A percentile compares a stretch with the other conserved stretches of the same genome.
phyloP scores from a whole-genome alignment of 2,329 filamentous ascomycete genomes.

The Cytospora schulzeri region DNA sequence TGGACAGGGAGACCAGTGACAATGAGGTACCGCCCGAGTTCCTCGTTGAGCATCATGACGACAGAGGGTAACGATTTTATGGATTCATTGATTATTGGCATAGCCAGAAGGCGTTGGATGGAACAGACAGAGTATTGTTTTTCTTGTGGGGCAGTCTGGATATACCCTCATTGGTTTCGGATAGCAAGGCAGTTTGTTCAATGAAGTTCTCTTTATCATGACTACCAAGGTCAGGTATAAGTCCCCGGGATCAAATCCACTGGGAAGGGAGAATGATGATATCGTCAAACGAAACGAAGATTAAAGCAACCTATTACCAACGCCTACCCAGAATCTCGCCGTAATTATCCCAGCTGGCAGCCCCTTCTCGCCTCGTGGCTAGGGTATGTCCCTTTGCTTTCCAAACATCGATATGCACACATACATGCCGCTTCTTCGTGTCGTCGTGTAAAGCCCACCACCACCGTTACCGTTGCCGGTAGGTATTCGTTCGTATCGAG shows the following conservation, averaged over 20 bases:
- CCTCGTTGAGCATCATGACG: slow-evolving; percentile 45
- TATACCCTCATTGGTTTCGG: slow-evolving; percentile 12
- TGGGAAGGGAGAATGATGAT: not conserved
- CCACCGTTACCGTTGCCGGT: not conserved
- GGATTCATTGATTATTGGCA: not conserved
- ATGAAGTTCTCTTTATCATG: not conserved
- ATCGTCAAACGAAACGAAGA: not conserved
- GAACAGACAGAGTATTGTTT: not conserved
- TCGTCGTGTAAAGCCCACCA: not conserved
- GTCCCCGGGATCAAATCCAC: not conserved
- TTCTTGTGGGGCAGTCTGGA: not conserved
- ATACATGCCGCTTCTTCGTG: not conserved
- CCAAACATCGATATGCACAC: not conserved
- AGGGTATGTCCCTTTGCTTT: not conserved
- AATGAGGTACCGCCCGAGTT: slow-evolving; percentile 57
- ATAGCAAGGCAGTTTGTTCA: not conserved
- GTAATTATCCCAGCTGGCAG: not conserved
- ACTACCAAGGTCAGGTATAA: not conserved
- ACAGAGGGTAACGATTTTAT: slow-evolving; percentile 22
- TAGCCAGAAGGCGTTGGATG: not conserved
- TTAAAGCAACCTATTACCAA: not conserved
- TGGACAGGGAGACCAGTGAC: slow-evolving; percentile 41
- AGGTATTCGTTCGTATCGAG: not conserved
- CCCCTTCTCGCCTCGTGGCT: not conserved
- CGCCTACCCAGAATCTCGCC: not conserved